A percentile compares a stretch with the other conserved stretches of the same genome.
These are phyloP conservation scores for Schrenkiella parvula DNA, from an alignment of 345 rosid genomes.

Conservation along the genomic window DNA sequence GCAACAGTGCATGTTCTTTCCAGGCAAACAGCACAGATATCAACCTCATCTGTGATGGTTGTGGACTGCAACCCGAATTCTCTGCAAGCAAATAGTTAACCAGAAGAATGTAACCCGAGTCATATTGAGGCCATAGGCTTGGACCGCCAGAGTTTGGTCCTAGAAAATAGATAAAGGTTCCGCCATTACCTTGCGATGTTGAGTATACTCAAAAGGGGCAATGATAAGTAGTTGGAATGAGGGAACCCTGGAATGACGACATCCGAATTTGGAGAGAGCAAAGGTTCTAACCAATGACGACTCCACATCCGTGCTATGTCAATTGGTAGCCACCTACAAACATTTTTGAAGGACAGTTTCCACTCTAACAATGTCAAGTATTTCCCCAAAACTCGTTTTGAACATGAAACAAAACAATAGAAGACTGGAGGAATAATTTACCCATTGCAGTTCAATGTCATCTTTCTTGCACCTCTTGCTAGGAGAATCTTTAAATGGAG, in stretches of 20 bases:
- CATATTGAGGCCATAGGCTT: neutral
- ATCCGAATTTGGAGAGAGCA: slow-evolving; percentile 72
- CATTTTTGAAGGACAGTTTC: slow-evolving; percentile 6
- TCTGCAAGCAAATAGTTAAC: slow-evolving; percentile 38
- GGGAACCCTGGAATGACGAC: slow-evolving; percentile 63
- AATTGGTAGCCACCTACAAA: slow-evolving; percentile 82
- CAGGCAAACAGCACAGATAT: slow-evolving; percentile 91
- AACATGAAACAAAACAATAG: neutral
- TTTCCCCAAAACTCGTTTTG: neutral
- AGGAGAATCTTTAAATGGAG: slow-evolving; percentile 61
- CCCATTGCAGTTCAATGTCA: slow-evolving; percentile 91
- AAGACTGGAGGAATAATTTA: slow-evolving; percentile 32
- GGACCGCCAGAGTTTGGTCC: neutral
- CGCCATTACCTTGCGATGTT: slow-evolving; percentile 78
- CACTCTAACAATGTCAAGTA: neutral
- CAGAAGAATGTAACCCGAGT: neutral
- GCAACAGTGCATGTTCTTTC: slow-evolving; percentile 88
- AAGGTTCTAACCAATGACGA: slow-evolving; percentile 94
- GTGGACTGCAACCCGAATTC: slow-evolving; percentile 74
- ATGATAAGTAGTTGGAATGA: slow-evolving; percentile 73
- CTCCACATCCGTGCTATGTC: slow-evolving; percentile 99
- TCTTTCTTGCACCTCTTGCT: slow-evolving; percentile 75
- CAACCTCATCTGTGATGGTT: slow-evolving; percentile 62
- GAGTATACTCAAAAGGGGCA: slow-evolving; percentile 87
- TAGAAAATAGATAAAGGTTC: neutral